phyloP scores from a whole-genome alignment of 768 basidiomycete genomes.

The Coprinopsis cinerea region DNA sequence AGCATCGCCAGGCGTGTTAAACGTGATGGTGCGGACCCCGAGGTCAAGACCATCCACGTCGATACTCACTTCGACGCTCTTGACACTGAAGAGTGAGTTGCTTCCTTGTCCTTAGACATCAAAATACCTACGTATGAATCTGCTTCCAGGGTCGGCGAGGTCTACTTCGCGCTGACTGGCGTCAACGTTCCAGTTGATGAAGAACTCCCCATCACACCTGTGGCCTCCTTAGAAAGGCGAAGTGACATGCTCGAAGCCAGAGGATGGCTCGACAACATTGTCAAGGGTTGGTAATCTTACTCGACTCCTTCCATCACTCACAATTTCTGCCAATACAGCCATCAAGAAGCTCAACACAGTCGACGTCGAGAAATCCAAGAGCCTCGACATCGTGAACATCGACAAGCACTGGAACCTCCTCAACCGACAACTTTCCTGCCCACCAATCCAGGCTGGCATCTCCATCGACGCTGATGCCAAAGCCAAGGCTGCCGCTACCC shows the following conservation, averaged over 20 bases:
- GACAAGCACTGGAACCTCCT: conserved; percentile 18
- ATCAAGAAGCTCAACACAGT: conserved; percentile 15
- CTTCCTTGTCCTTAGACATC: background rate
- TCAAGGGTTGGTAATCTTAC: background rate
- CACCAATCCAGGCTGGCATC: background rate
- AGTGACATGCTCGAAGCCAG: background rate
- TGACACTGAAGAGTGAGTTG: conserved; percentile 2
- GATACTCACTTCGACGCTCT: conserved; percentile 28
- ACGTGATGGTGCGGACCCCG: conserved; percentile 18
- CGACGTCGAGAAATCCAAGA: conserved; percentile 16
- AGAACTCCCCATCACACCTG: background rate
- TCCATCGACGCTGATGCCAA: conserved; percentile 8
- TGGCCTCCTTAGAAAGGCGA: conserved; percentile 4
- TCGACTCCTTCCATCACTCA: background rate
- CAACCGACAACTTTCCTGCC: conserved; percentile 13
- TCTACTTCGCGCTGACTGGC: conserved; percentile 11
- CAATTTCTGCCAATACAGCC: background rate
- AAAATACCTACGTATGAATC: background rate
- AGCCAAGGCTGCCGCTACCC: conserved; percentile 1
- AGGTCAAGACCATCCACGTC: conserved; percentile 27
- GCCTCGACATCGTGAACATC: conserved; percentile 18
- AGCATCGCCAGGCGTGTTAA: conserved; percentile 19
- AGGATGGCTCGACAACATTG: background rate
- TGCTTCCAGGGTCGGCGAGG: conserved; percentile 3
- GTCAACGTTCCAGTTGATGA: conserved; percentile 13